Evolutionary conservation across 176 grass and related monocot genomes (phyloP), one percentile per base, ranked within the genome.

Genomic region (Phoenix roebelenii): DNA sequence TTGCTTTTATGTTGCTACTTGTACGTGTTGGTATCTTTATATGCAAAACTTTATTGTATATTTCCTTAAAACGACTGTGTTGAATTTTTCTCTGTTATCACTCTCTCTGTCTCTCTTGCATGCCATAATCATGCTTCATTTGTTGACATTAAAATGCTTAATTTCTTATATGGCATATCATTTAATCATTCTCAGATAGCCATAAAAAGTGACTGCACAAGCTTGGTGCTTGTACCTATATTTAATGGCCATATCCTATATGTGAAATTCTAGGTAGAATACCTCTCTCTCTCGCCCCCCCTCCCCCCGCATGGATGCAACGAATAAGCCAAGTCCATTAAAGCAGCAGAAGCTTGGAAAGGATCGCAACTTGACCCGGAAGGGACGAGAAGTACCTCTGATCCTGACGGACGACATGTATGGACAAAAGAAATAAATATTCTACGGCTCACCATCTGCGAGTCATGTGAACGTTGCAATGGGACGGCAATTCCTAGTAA

Each of bases 301-400:
- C 15, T 66, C 26, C 3, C 26, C 26, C 26, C 64, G 25, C 6
- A 19, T 22, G 50, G 32, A 19, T 32, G 39, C 64, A 67, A 15
- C n/a, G 25, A 16, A 67, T 32, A 30, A 51, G 51, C 64, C 51
- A 55, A 67, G 17, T 32, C 48, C 55, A 67, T 67, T 67, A 35
- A 67, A 54, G 64, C 51, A 54, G 25, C 23, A 32, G 5, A 67
- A 5, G 25, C 19, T 53, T 52, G 30, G 16, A 23, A 12, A 20
- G 25, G 23, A 32, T 29, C 23, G 18, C 18, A 23, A 5, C 16
- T 55, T 54, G 22, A 54, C 19, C 12, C 35, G 1, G 35, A 44
- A 14, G 10, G 35, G 10, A 44, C 35, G 12, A 54, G 5, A 54
- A 9, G 24, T 30, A 67, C 50, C 10, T 16, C 23, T 30, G 25